phyloP scores from a whole-genome alignment of 2,329 filamentous ascomycete species.

The Calonectria henricotiae region DNA sequence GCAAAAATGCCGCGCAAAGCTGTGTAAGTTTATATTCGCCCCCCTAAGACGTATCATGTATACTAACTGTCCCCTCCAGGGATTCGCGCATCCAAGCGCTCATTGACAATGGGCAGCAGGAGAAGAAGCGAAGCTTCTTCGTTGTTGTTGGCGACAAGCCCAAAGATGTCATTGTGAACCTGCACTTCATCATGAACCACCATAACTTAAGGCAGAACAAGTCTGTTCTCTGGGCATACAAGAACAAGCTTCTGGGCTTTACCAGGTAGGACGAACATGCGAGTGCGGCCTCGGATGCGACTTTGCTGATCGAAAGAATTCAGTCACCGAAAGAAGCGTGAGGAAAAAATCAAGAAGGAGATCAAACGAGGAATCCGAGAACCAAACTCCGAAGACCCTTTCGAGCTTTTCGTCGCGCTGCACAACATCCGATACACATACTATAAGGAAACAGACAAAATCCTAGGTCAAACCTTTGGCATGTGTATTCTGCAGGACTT shows the following conservation, averaged over 20 bases:
- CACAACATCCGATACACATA: slow-evolving; percentile 99
- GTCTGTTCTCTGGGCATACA: slow-evolving; percentile 98
- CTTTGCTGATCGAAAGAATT: slow-evolving; percentile 40
- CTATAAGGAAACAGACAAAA: slow-evolving; percentile 99
- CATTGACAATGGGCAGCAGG: slow-evolving; percentile 91
- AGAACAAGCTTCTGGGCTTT: slow-evolving; percentile 96
- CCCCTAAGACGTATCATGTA: fast-evolving
- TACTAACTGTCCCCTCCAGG: slow-evolving; percentile 62
- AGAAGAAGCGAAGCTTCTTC: slow-evolving; percentile 99
- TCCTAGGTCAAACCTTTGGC: slow-evolving; percentile 96
- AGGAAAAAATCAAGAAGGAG: slow-evolving; percentile 98
- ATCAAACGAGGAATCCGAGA: slow-evolving; percentile 96
- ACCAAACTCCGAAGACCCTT: slow-evolving; percentile 92
- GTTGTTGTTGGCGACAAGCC: slow-evolving; percentile 92
- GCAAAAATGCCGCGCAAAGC: slow-evolving; percentile 74
- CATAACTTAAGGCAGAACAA: slow-evolving; percentile 90
- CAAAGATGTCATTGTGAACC: slow-evolving; percentile 96
- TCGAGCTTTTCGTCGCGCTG: slow-evolving; percentile 96
- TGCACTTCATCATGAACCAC: slow-evolving; percentile 92
- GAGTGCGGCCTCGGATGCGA: slow-evolving; percentile 27
- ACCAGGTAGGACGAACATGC: slow-evolving; percentile 71
- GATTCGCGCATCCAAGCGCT: slow-evolving; percentile 93
- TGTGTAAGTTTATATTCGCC: slow-evolving; percentile 59
- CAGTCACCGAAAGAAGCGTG: slow-evolving; percentile 96
- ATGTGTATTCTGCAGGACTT: slow-evolving; percentile 99